These are phyloP conservation scores for Kuraishia ogatae DNA, from an alignment of 805 yeast species.

Conservation along the genomic window DNA sequence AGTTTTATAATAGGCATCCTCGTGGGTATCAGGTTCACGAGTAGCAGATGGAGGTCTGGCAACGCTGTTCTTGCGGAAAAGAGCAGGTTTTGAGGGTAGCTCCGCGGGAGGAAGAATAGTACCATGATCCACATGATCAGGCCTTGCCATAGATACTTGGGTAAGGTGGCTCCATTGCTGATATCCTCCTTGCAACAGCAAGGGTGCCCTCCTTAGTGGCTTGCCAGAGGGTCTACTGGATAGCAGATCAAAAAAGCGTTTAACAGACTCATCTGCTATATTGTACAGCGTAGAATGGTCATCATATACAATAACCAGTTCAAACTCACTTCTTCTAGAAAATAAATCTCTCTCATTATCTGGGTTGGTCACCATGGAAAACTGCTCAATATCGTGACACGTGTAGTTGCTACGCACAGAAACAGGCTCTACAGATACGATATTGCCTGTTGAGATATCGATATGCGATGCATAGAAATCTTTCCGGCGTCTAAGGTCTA, in stretches of 20 bases:
- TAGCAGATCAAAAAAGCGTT: slow-evolving; percentile 28
- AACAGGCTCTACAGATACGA: slow-evolving; percentile 73
- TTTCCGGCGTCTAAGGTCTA: slow-evolving; percentile 61
- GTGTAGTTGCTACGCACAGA: slow-evolving; percentile 39
- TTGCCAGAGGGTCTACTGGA: slow-evolving; percentile 26
- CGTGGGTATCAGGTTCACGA: not conserved
- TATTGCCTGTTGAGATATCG: slow-evolving; percentile 31
- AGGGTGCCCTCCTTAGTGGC: slow-evolving; percentile 30
- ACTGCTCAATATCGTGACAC: slow-evolving; percentile 59
- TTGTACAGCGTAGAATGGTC: slow-evolving; percentile 19
- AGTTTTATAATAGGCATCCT: slow-evolving; percentile 2
- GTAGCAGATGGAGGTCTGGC: not conserved
- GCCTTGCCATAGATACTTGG: slow-evolving; percentile 8
- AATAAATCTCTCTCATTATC: slow-evolving; percentile 47
- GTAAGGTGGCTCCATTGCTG: slow-evolving; percentile 57
- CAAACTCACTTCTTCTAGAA: slow-evolving; percentile 42
- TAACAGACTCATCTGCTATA: slow-evolving; percentile 13
- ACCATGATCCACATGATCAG: not conserved
- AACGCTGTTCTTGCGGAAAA: slow-evolving; percentile 3
- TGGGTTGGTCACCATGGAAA: slow-evolving; percentile 50
- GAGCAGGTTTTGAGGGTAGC: slow-evolving; percentile 2
- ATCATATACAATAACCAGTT: slow-evolving; percentile 61
- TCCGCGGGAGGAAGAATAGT: slow-evolving; percentile 10
- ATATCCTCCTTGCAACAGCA: slow-evolving; percentile 51
- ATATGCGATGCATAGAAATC: slow-evolving; percentile 62